Evolutionary conservation across 129 eudicot species (phyloP).

Genomic region (Calendula officinalis): DNA sequence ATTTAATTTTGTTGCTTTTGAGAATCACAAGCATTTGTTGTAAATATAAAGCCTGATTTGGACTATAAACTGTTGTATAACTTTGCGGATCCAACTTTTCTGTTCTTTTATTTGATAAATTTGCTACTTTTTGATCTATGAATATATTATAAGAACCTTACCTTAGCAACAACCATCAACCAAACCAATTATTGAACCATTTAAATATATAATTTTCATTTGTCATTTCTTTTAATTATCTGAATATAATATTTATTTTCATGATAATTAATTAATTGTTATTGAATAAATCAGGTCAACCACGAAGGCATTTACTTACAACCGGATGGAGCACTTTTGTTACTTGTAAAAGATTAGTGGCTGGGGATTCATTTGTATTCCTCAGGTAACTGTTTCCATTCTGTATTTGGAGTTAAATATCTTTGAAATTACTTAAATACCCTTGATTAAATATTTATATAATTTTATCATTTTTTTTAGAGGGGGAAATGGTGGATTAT

Average conservation of each 20-base stretch:
- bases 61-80: slow-evolving; percentile 8
- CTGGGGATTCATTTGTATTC: slow-evolving; percentile 91
- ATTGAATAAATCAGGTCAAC: slow-evolving; percentile 62
- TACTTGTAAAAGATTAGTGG: slow-evolving; percentile 57
- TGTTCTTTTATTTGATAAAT: not conserved
- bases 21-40: not conserved
- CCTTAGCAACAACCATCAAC: slow-evolving; percentile 8
- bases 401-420: no score
- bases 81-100: not conserved
- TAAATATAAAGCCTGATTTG: not conserved
- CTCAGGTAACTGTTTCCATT: slow-evolving; percentile 50
- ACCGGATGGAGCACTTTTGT: no score
- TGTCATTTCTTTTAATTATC: not conserved
- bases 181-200: not conserved
- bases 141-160: slow-evolving; percentile 7
- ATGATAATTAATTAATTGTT: slow-evolving; percentile 13
- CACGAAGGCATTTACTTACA: slow-evolving; percentile 75
- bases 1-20: not conserved
- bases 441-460: slow-evolving; percentile 1
- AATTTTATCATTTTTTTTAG: slow-evolving; percentile 31
- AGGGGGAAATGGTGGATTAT: slow-evolving; percentile 71
- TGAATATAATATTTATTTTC: not conserved
- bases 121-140: slow-evolving; percentile 8
- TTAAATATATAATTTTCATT: not conserved
- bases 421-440: not conserved